These are phyloP conservation scores for Talaromyces sp. DNA, from an alignment of 2,329 filamentous ascomycete genomes.

Conservation along the genomic window DNA sequence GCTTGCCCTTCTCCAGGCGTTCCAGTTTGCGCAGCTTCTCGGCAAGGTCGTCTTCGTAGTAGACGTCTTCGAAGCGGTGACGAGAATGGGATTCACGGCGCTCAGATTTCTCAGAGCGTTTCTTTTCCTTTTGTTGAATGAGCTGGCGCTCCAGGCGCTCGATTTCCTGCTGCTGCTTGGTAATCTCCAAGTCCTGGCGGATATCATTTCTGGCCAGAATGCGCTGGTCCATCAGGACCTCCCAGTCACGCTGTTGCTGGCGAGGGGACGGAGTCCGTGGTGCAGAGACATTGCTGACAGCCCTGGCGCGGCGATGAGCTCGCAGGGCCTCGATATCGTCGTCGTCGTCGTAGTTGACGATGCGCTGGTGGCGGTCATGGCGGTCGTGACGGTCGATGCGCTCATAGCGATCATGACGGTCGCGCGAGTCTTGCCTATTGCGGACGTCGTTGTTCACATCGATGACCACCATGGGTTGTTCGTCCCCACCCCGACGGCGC, in stretches of 20 bases:
- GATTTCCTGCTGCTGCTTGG: conserved; percentile 32
- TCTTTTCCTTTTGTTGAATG: conserved; percentile 17
- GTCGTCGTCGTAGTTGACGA: conserved; percentile 11
- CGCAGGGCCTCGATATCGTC: conserved; percentile 14
- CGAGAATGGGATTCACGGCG: conserved; percentile 15
- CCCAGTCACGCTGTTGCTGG: conserved; percentile 25
- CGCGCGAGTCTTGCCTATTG: conserved; percentile 21
- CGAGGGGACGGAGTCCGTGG: conserved; percentile 15
- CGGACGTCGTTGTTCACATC: conserved; percentile 28
- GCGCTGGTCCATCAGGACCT: conserved; percentile 29
- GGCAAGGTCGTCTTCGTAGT: conserved; percentile 36
- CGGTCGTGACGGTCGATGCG: conserved; percentile 21
- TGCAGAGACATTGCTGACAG: conserved; percentile 7
- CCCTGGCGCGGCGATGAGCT: conserved; percentile 20
- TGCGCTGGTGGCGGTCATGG: conserved; percentile 13
- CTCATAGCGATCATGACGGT: conserved; percentile 19
- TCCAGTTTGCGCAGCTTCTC: conserved; percentile 34
- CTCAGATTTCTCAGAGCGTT: neutral
- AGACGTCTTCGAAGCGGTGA: conserved; percentile 34
- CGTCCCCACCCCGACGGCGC: conserved; percentile 22
- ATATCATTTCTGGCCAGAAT: conserved; percentile 29
- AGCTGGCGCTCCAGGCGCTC: conserved; percentile 30
- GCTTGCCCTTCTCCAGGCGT: conserved; percentile 37
- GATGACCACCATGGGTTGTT: conserved; percentile 26
- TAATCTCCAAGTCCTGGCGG: conserved; percentile 30